phyloP scores from a whole-genome alignment of 495 filamentous ascomycete genomes.

The Hamigera avellanea region DNA sequence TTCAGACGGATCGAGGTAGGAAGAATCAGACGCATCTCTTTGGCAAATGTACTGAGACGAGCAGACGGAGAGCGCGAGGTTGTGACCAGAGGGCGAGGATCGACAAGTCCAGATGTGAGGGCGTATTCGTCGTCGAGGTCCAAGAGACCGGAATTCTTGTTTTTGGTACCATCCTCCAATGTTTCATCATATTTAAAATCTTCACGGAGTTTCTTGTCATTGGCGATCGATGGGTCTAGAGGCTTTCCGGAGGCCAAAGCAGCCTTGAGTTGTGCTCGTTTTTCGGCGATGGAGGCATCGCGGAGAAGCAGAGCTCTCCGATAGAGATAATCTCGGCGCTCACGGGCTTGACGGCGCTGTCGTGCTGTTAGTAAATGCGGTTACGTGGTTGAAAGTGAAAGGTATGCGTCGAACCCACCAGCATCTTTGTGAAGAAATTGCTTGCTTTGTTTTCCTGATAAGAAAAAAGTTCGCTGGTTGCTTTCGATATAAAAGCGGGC shows the following conservation, averaged over 20 bases:
- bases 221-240: slow-evolving; percentile 74
- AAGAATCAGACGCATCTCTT: slow-evolving; percentile 84
- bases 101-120: slow-evolving; percentile 70
- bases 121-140: slow-evolving; percentile 95
- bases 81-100: slow-evolving; percentile 83
- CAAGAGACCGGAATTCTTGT: slow-evolving; percentile 28
- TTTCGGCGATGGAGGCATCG: slow-evolving; percentile 86
- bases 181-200: slow-evolving; percentile 94
- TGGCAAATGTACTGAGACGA: slow-evolving; percentile 78
- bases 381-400: too few relatives aligned
- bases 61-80: slow-evolving; percentile 82
- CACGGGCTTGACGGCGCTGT: slow-evolving; percentile 62
- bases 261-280: slow-evolving; percentile 73
- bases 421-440: background rate
- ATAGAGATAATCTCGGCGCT: slow-evolving; percentile 92
- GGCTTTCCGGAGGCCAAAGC: slow-evolving; percentile 79
- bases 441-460: too few relatives aligned
- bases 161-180: slow-evolving; percentile 40
- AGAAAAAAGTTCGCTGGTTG: background rate
- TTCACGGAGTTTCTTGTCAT: slow-evolving; percentile 73
- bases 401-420: too few relatives aligned
- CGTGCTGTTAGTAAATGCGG: slow-evolving; percentile 6
- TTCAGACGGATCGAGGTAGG: slow-evolving; percentile 87
- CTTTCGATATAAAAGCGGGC: slow-evolving; percentile 12
- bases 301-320: slow-evolving; percentile 67